Base-by-base conservation (phyloP, 176 grass and related monocot genomes). In the Stipa capillata region DNA sequence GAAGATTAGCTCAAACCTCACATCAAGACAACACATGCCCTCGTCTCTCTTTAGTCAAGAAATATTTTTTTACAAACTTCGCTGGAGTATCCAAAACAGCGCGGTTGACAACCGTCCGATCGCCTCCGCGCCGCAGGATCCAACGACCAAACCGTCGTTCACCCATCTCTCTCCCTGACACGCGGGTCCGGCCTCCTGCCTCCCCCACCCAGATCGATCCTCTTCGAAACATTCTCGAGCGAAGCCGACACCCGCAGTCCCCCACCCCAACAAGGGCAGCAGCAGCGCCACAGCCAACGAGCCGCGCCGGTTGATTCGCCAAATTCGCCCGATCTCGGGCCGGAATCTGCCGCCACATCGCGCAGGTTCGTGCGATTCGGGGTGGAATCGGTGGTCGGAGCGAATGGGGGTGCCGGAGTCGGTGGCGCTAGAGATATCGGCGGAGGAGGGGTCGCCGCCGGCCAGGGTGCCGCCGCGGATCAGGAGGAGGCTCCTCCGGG, bases 401-500 rank as follows among this genome's bases (percentile, higher is more conserved):
- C 31, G 78, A 62, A 82, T 83, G 75, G 88, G 55, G 77, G 77
- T 83, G 54, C 83, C 65, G 25, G 84, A 85, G 69, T 83, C 83
- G 24, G 90, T 95, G 64, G 92, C 69, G 44, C 72, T 93, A 65
- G 83, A 99, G 25, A 91, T 99, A 68, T 84, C 92, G 37, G 73
- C 83, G 27, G 82, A 76, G 29, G 87, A 61, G 65, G 88, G 76
- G 42, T 84, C 84, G 36, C 84, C 83, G 32, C 44, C 54, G 29
- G 52, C 81, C 50, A 94, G 78, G 86, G 83, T 93, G 44, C 96
- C 96, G 15, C 78, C 76, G 42, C 90, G 90, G 70, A 99, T 99
- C 63, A 91, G 84, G 51, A 83, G 86, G 85, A 92, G 95, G 88
- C 66, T 94, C 52, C 79, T 81, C 27, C 73, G 60, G 57, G 43